phyloP scores from a whole-genome alignment of 352 stramenopile species.

The Paralagenidium karlingii region DNA sequence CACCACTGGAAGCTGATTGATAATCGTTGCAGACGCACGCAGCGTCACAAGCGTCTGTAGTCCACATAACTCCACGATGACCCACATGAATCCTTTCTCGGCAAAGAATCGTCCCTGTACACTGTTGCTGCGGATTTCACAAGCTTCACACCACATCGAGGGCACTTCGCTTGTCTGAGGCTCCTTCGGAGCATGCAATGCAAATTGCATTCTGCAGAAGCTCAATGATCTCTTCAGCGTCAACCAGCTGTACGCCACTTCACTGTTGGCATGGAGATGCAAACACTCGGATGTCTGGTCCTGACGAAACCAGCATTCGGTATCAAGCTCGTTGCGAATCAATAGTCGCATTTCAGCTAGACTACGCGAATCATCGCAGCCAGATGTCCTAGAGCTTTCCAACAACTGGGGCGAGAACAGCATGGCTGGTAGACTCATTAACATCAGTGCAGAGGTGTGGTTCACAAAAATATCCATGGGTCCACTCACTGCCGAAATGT shows the following conservation, averaged over 20 bases:
- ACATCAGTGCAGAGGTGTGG: conserved; percentile 51
- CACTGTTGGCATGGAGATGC: conserved; percentile 11
- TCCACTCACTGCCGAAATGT: conserved; percentile 35
- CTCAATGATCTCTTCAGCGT: conserved; percentile 10
- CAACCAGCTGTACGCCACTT: conserved; percentile 56
- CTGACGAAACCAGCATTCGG: conserved; percentile 51
- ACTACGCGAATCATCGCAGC: conserved; percentile 3
- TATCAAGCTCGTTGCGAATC: conserved; percentile 26
- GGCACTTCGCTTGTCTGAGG: conserved; percentile 7
- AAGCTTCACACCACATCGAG: conserved; percentile 47
- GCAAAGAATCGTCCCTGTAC: conserved; percentile 44
- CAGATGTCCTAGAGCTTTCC: too few relatives aligned
- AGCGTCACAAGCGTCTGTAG: conserved; percentile 47
- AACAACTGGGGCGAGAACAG: too few relatives aligned
- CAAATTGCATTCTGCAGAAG: conserved; percentile 29
- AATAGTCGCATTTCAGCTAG: conserved; percentile 47
- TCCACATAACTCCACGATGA: conserved; percentile 39
- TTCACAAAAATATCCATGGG: conserved; percentile 44
- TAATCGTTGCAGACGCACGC: conserved; percentile 16
- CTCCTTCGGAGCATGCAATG: too few relatives aligned
- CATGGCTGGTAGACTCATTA: conserved; percentile 43
- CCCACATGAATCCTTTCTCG: conserved; percentile 45
- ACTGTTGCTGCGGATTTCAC: conserved; percentile 37
- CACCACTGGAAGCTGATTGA: too few relatives aligned
- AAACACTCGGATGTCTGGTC: conserved; percentile 44